Evolutionary conservation across 1,284 basidiomycete species (phyloP).

Genomic region (Papiliotrema laurentii): DNA sequence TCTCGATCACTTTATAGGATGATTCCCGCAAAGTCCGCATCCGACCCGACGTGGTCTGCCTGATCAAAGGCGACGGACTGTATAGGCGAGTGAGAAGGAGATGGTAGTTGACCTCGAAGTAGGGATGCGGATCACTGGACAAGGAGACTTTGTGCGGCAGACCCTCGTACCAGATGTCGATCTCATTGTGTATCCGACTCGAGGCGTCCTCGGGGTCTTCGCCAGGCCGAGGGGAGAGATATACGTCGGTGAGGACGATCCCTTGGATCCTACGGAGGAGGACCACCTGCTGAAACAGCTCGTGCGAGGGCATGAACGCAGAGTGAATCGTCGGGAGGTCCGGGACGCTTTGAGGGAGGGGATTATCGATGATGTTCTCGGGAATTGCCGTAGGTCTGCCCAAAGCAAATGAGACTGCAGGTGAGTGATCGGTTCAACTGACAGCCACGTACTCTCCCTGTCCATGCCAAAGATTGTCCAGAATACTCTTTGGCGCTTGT

Average conservation of each 20-base stretch:
- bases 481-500: neutral
- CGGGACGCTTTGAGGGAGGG: constrained; percentile 1
- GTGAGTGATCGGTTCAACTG: neutral
- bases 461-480: neutral
- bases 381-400: constrained; percentile 3
- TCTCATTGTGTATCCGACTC: constrained; percentile 4
- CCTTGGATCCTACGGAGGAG: constrained; percentile 4
- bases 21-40: constrained; percentile 4
- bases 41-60: constrained; percentile 1
- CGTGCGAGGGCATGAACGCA: neutral
- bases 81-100: constrained; percentile 6
- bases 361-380: neutral
- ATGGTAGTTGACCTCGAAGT: constrained; percentile 8
- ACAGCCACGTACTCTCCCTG: neutral
- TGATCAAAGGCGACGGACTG: constrained; percentile 6
- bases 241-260: constrained; percentile 4
- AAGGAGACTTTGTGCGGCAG: neutral
- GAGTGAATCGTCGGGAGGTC: neutral
- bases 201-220: neutral
- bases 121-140: neutral
- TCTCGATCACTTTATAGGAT: constrained; percentile 5
- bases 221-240: neutral
- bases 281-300: neutral
- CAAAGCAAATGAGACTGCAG: constrained; percentile 2
- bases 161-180: constrained; percentile 6